Evolutionary conservation across 345 rosid genomes (phyloP), one percentile per base, ranked within the genome.

Genomic region (Linum lewisii): DNA sequence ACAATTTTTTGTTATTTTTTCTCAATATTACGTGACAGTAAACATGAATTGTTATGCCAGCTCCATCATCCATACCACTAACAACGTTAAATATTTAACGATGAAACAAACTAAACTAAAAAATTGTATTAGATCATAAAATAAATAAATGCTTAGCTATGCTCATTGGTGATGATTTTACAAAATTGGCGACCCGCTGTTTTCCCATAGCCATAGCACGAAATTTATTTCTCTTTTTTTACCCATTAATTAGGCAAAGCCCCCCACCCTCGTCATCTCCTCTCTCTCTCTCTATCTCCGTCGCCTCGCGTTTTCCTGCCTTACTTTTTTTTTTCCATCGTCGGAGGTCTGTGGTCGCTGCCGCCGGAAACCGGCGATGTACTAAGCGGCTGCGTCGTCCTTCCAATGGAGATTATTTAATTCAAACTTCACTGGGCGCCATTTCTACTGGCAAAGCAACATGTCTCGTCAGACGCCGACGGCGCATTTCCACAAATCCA

Each of bases 401-500:
- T 21, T 5, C 23, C 23, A 59, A 59, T 59, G 62, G 24, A 21
- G 51, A 22, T 15, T 36, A 42, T 45, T 71, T 59, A 70, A 64
- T 51, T 62, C 62, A 26, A 21, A 16, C 20, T 1, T 15, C 20
- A 21, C 34, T 47, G 45, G 57, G 24, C 63, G 54, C 57, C 57
- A 62, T 4, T 36, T 54, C 36, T 22, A 23, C 8, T 47, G 57
- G 42, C 47, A 16, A 42, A 11, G 21, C 24, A 59, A 44, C n/a
- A 77, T 75, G 79, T 63, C 79, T 58, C 84, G 81, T 66, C 81
- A 82, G 75, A 61, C 75, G 72, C 71, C 84, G 61, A 64, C 87
- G 36, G 62, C 93, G 51, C 86, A 83, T 60, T 77, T 85, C 63
- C 96, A 73, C 79, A 85, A 85, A 79, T 81, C 90, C 57, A 88